phyloP scores from a whole-genome alignment of 1,284 basidiomycete genomes.

The Microstroma glucosiphilum region DNA sequence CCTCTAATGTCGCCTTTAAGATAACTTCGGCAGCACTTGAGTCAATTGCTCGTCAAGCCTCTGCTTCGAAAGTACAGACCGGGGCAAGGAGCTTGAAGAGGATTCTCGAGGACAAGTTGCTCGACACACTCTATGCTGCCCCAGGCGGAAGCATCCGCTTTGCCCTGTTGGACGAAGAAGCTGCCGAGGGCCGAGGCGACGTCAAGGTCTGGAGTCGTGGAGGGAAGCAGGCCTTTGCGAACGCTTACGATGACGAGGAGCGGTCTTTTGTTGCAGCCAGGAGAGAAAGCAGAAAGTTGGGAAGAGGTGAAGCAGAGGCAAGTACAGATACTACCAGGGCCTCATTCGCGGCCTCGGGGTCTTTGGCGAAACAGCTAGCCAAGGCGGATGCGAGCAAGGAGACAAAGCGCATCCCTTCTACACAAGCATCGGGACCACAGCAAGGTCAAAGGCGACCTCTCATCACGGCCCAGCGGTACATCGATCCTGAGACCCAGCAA shows the following conservation, averaged over 20 bases:
- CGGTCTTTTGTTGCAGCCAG: no score
- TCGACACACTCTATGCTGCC: constrained; percentile 29
- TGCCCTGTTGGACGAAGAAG: constrained; percentile 15
- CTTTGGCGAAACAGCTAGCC: not conserved
- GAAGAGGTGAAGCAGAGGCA: not conserved
- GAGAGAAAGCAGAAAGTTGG: constrained; percentile 2
- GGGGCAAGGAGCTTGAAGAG: constrained; percentile 82
- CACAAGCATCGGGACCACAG: not conserved
- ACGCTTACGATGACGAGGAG: constrained; percentile 15
- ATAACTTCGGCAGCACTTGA: constrained; percentile 12
- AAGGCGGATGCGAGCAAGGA: not conserved
- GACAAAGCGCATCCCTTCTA: not conserved
- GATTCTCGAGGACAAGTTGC: constrained; percentile 63
- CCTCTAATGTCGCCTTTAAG: constrained; percentile 34
- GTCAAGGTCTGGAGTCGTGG: constrained; percentile 14
- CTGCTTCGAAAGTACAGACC: constrained; percentile 64
- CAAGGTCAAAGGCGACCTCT: not conserved
- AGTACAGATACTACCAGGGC: no score
- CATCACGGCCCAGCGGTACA: not conserved
- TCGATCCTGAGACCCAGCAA: not conserved
- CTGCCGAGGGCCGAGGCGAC: constrained; percentile 13
- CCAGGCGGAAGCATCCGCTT: constrained; percentile 13
- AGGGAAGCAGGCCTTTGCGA: constrained; percentile 3
- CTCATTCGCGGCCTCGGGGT: no score
- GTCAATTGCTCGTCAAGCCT: constrained; percentile 45